Percentiles rank a stretch among this genome's conserved stretches.
Conservation (phyloP, 2,329 filamentous ascomycete species). For the Apiospora pterosperma region DNA sequence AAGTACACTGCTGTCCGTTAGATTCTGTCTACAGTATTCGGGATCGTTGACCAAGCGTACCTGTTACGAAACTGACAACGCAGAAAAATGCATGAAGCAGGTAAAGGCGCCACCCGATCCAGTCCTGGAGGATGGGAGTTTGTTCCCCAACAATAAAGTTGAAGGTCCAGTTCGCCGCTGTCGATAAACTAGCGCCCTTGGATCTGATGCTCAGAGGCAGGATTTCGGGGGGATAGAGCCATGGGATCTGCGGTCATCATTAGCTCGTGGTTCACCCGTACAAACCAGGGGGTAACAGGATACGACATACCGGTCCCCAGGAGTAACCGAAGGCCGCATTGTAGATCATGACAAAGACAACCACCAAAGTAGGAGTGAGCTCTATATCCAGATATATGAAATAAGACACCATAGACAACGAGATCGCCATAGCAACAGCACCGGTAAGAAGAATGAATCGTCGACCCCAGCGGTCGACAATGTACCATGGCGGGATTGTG, state of each 20-base stretch:
- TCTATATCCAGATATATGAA: constrained; percentile 85
- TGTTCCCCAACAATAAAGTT: constrained; percentile 97
- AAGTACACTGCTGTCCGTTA: constrained; percentile 71
- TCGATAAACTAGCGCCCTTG: constrained; percentile 94
- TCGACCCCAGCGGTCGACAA: constrained; percentile 89
- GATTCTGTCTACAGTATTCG: constrained; percentile 12
- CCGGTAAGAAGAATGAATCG: constrained; percentile 86
- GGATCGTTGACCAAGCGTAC: constrained; percentile 53
- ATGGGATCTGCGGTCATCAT: constrained; percentile 62
- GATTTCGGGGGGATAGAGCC: constrained; percentile 98
- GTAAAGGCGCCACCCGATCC: constrained; percentile 91
- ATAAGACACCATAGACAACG: constrained; percentile 87
- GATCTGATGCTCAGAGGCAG: constrained; percentile 93
- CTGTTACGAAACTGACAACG: constrained; percentile 89
- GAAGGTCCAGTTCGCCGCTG: constrained; percentile 95
- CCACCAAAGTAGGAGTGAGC: constrained; percentile 78
- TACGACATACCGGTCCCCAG: constrained; percentile 70
- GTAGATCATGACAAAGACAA: constrained; percentile 96
- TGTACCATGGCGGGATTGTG: constrained; percentile 94
- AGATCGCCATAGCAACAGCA: constrained; percentile 83
- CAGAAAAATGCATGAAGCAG: constrained; percentile 97
- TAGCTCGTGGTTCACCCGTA: neutral
- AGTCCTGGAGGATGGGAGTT: constrained; percentile 88
- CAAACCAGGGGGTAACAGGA: neutral
- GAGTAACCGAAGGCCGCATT: constrained; percentile 93